phyloP scores from a whole-genome alignment of 805 yeast species.

The Spathaspora gorwiae region DNA sequence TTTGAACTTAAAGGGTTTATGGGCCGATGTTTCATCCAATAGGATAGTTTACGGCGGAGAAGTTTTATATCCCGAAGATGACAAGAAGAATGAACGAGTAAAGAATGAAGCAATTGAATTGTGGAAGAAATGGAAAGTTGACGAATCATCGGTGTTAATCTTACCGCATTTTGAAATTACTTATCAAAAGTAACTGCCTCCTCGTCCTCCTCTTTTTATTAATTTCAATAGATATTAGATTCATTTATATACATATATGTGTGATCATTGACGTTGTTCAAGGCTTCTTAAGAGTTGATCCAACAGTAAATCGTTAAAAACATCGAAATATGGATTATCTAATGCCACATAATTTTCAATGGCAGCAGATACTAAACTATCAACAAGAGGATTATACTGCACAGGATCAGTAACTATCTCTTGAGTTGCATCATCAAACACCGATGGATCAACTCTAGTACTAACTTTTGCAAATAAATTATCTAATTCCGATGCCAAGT shows the following conservation, averaged over 20 bases:
- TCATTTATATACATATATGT: background rate
- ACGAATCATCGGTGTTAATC: conserved; percentile 11
- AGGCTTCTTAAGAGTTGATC: conserved; percentile 2
- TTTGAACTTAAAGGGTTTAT: conserved; percentile 5
- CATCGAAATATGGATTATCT: conserved; percentile 9
- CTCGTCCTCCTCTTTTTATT: too few species aligned
- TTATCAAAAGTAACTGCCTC: conserved; percentile 7
- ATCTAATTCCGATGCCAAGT: background rate
- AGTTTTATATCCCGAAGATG: conserved; percentile 4
- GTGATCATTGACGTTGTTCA: background rate
- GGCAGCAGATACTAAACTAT: background rate
- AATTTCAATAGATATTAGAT: too few species aligned
- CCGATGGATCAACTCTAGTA: conserved; percentile 1
- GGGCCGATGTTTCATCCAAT: conserved; percentile 9
- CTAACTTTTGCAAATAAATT: conserved; percentile 2
- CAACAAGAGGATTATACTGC: background rate
- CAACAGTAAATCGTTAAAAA: conserved; percentile 6
- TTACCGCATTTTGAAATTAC: conserved; percentile 15
- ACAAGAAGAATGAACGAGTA: conserved; percentile 1
- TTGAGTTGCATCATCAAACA: conserved; percentile 1
- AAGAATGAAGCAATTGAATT: conserved; percentile 8
- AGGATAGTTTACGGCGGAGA: conserved; percentile 12
- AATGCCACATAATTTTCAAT: conserved; percentile 10
- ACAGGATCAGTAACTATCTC: background rate
- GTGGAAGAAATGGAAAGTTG: conserved; percentile 14